phyloP scores from a whole-genome alignment of 2,329 filamentous ascomycete genomes.

The Hypoxylon sp. region DNA sequence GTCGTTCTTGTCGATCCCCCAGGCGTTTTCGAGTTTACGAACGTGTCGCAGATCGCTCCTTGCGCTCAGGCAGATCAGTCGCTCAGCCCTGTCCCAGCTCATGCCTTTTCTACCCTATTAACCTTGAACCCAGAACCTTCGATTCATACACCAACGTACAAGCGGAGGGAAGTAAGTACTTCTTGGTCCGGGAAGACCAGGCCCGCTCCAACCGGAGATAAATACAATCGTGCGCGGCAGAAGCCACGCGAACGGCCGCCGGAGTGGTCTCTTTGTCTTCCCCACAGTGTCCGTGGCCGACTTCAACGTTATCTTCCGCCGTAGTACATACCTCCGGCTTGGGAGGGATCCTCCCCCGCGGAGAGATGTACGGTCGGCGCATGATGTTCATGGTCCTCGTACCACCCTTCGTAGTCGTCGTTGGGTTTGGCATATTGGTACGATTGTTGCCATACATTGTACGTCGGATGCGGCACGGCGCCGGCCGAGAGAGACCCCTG shows the following conservation, averaged over 20 bases:
- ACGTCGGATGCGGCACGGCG: slow-evolving; percentile 57
- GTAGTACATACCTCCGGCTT: slow-evolving; percentile 55
- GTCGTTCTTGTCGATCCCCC: slow-evolving; percentile 35
- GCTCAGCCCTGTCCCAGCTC: slow-evolving; percentile 25
- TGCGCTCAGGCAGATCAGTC: slow-evolving; percentile 19
- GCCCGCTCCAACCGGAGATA: slow-evolving; percentile 1
- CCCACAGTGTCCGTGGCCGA: slow-evolving; percentile 4
- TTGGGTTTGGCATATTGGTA: slow-evolving; percentile 60
- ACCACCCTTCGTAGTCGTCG: slow-evolving; percentile 54
- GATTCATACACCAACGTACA: slow-evolving; percentile 16
- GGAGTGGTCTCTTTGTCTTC: slow-evolving; percentile 12
- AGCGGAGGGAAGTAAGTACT: slow-evolving; percentile 5
- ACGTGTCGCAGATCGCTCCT: slow-evolving; percentile 33
- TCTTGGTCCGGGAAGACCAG: neutral
- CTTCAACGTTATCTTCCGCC: slow-evolving; percentile 47
- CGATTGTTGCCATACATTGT: slow-evolving; percentile 63
- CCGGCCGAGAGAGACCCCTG: slow-evolving; percentile 59
- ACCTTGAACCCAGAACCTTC: slow-evolving; percentile 12
- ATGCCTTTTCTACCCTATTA: slow-evolving; percentile 21
- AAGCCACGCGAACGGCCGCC: neutral
- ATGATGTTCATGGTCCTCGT: slow-evolving; percentile 58
- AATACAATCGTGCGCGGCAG: slow-evolving; percentile 2
- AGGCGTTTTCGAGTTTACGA: slow-evolving; percentile 29
- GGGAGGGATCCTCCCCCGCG: slow-evolving; percentile 47
- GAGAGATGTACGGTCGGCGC: slow-evolving; percentile 27